Percentiles rank a stretch among this genome's conserved stretches.
These are phyloP conservation scores for Geotrichum klebahnii DNA, from an alignment of 1,139 yeast genomes.

Conservation along the genomic window DNA sequence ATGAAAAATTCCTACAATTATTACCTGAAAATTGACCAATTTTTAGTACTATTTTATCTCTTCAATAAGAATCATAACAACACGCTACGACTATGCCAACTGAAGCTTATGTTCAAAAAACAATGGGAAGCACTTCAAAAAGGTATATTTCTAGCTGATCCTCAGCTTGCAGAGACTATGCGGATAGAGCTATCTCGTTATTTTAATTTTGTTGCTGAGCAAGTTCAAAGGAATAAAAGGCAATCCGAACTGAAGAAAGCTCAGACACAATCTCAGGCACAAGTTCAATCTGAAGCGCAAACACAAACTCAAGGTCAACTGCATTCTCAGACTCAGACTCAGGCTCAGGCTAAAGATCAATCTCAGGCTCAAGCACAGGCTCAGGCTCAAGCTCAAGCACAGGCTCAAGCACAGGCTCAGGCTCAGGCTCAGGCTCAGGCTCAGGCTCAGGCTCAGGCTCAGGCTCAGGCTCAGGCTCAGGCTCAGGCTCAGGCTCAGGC, in stretches of 20 bases:
- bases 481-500: too few relatives aligned
- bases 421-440: too few relatives aligned
- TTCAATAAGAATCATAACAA: slow-evolving; percentile 5
- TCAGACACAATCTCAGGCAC: too few relatives aligned
- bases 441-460: too few relatives aligned
- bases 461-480: too few relatives aligned
- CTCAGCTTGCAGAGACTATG: slow-evolving; percentile 65
- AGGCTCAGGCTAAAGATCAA: background rate
- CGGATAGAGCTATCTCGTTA: slow-evolving; percentile 69
- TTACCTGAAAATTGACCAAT: slow-evolving; percentile 10
- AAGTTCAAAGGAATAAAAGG: slow-evolving; percentile 30
- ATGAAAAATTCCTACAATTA: slow-evolving; percentile 2
- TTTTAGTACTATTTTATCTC: slow-evolving; percentile 2
- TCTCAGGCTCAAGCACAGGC: background rate
- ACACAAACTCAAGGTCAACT: background rate
- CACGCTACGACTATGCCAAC: slow-evolving; percentile 10
- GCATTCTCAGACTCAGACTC: background rate
- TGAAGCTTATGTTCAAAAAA: slow-evolving; percentile 3
- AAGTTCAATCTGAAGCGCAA: too few relatives aligned
- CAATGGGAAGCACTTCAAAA: slow-evolving; percentile 10
- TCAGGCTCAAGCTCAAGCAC: background rate
- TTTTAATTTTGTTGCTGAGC: slow-evolving; percentile 65
- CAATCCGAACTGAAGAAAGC: background rate
- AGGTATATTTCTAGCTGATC: slow-evolving; percentile 23
- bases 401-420: too few relatives aligned